A percentile compares a stretch with the other conserved stretches of the same genome.
Conservation (phyloP, 116 monocot genomes). For the Papilionanthe hybrid region DNA sequence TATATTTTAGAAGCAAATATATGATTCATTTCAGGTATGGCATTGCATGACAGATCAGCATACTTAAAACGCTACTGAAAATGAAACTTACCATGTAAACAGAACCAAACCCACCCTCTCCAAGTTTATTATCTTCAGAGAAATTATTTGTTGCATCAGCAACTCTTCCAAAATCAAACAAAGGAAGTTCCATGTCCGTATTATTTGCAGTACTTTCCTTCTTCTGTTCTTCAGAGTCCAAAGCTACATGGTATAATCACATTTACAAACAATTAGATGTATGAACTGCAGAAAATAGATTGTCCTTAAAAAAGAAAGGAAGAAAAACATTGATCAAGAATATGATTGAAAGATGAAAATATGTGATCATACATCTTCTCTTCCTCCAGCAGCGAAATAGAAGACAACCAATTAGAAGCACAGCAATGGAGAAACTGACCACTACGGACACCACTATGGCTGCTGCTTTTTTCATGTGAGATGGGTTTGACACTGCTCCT, state of each 20-base stretch:
- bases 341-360: background rate
- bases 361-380: background rate
- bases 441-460: background rate
- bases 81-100: conserved; percentile 31
- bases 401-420: background rate
- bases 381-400: background rate
- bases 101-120: conserved; percentile 44
- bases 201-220: background rate
- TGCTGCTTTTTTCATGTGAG: background rate
- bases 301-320: background rate
- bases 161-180: conserved; percentile 17
- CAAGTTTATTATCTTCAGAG: conserved; percentile 26
- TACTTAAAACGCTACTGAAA: background rate
- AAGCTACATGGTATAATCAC: too few relatives aligned
- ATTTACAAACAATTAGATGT: too few relatives aligned
- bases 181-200: conserved; percentile 21
- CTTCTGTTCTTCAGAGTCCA: too few relatives aligned
- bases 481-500: background rate
- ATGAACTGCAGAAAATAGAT: background rate
- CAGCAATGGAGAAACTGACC: background rate
- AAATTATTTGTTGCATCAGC: conserved; percentile 28
- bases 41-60: too few relatives aligned
- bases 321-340: background rate
- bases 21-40: too few relatives aligned
- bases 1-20: too few relatives aligned